These are phyloP conservation scores for Hordeum marinum DNA, from an alignment of 176 grass and related monocot species.

Conservation along the genomic window DNA sequence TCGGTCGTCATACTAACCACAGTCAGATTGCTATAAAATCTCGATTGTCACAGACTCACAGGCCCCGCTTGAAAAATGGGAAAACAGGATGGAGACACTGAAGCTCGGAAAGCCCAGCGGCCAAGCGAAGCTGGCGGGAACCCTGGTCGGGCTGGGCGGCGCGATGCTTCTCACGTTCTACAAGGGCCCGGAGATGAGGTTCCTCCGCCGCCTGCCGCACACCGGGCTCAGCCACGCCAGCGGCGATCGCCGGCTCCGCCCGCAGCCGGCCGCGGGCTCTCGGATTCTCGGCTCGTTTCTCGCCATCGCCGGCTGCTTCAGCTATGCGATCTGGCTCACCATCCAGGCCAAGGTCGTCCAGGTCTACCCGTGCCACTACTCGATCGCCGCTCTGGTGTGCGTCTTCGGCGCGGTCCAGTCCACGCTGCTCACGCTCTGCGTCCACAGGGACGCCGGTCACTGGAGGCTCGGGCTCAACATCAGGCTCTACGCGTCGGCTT, in stretches of 20 bases:
- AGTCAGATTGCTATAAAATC: neutral
- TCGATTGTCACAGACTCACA: neutral
- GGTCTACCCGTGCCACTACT: constrained; percentile 33
- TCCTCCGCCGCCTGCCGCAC: neutral
- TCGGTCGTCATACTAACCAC: neutral
- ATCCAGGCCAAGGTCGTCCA: constrained; percentile 34
- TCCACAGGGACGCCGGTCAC: neutral
- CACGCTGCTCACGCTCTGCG: constrained; percentile 11
- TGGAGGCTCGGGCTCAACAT: constrained; percentile 47
- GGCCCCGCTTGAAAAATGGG: neutral
- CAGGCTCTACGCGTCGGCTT: constrained; percentile 32
- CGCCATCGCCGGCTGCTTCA: constrained; percentile 32
- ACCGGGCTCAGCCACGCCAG: neutral
- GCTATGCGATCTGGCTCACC: constrained; percentile 41
- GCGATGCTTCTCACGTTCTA: constrained; percentile 64
- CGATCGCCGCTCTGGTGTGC: constrained; percentile 39
- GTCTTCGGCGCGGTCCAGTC: constrained; percentile 37
- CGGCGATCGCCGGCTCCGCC: neutral
- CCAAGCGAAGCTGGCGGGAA: constrained; percentile 48
- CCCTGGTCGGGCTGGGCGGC: constrained; percentile 36
- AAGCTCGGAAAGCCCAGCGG: constrained; percentile 15
- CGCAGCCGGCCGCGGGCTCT: neutral
- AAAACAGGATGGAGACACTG: constrained; percentile 36
- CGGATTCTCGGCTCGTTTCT: constrained; percentile 39
- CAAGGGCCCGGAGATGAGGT: constrained; percentile 33